Base-by-base conservation (phyloP, 2,329 filamentous ascomycete species). In the Akanthomyces muscarius region DNA sequence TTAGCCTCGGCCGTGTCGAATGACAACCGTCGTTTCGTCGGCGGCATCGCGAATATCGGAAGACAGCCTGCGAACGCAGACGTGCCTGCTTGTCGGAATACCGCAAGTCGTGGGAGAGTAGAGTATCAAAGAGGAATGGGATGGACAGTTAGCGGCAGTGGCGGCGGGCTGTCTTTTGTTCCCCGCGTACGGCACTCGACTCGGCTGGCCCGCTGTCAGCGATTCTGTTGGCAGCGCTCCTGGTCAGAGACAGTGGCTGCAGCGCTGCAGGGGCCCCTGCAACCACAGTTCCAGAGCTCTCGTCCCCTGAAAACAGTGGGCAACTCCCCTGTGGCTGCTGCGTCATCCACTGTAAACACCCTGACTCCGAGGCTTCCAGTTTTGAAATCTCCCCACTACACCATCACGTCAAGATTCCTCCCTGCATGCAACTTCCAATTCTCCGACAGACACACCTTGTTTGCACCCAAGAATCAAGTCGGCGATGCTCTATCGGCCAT, bases 11-110 rank as follows among this genome's bases (percentile, higher is more conserved):
- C n/a, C 38, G 41, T 23, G 41, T 48, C 50, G n/a, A 33, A 8
- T n/a, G 23, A 16, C 48, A 54, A 28, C 14, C 58, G 50, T 42
- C 58, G 50, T 33, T 61, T 61, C 18, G 53, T 23, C 16, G 57
- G n/a, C 23, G 47, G n/a, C 57, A 60, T 60, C 8, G 44, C 44
- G 44, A 41, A n/a, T 41, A 10, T 41, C 2, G 10, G 14, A 25
- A 42, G 28, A 33, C 44, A 36, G 55, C 41, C 41, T 33, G 42
- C 28, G 21, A 14, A 4, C 25, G 55, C 55, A 57, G 55, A 25
- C n/a, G 30, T 36, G 42, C 38, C 13, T 57, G 55, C n/a, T 23
- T 57, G 53, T 45, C 23, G 52, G 36, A 23, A 13, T 7, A 18
- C 14, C 23, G 38, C 10, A 25, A 16, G 25, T 10, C n/a, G 28